Base-by-base conservation (phyloP, 2,329 filamentous ascomycete species). In the Ampelomyces quisqualis region DNA sequence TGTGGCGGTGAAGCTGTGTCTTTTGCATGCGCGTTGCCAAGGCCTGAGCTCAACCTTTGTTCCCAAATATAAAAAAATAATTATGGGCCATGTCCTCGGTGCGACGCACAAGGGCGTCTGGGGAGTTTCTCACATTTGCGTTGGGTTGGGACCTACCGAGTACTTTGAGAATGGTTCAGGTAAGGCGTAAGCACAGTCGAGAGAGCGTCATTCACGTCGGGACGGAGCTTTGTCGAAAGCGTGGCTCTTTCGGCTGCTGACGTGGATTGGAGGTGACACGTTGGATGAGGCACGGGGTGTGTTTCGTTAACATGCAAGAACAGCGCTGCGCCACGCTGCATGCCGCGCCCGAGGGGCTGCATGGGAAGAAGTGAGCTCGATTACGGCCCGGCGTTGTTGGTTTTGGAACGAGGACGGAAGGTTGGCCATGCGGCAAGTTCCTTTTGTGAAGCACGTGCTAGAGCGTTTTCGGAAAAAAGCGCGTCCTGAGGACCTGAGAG, bases 331-430 rank as follows among this genome's bases (percentile, higher is more conserved):
- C 46, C 46, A 52, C 30, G 26, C 19, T 33, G 38, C 30, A 44
- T 52, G 45, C 30, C 31, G 43, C 40, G 40, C 24, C 34, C 37
- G 34, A 43, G 36, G 34, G 34, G 46, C 23, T 43, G 33, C 32
- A 47, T 43, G 39, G 46, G 40, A 24, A 5, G 33, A 46, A 34
- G 22, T 43, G 39, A 47, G 45, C 46, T 45, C 49, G n/a, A 52
- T 38, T 24, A 24, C 22, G 9, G 22, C n/a, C 22, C 6, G 22
- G n/a, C n/a, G 22, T 43, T 32, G 41, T 54, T 53, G 40, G 27
- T 51, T 53, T 51, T 47, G 22, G 19, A 20, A 13, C 15, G n/a
- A 24, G 18, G 13, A 26, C 20, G 14, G 33, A 35, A 13, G 23
- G 18, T 30, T 8, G 17, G 15, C 17, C 7, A n/a, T n/a, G n/a